These are phyloP conservation scores for Pythium grandisporangium DNA, from an alignment of 352 stramenopile genomes.

Conservation along the genomic window DNA sequence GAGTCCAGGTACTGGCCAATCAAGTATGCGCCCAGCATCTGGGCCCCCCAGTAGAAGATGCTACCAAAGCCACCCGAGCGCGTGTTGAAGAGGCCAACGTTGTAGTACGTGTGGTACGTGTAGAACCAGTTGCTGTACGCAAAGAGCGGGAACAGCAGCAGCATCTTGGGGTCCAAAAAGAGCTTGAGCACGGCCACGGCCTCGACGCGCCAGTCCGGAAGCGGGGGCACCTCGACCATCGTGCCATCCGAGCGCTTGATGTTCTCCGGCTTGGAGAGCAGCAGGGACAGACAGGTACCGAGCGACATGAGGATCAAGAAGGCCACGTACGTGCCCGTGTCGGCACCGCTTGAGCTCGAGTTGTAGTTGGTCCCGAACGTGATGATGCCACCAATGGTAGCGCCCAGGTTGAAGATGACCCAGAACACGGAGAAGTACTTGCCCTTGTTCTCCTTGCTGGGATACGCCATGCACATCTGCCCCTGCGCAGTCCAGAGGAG, in stretches of 20 bases:
- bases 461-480: constrained; percentile 51
- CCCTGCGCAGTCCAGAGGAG: constrained; percentile 78
- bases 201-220: too few species aligned
- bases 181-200: too few species aligned
- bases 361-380: constrained; percentile 49
- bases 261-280: too few species aligned
- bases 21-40: constrained; percentile 27
- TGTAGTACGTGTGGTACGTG: constrained; percentile 52
- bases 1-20: constrained; percentile 21
- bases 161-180: too few species aligned
- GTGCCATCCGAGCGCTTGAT: too few species aligned
- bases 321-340: too few species aligned
- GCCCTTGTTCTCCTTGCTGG: constrained; percentile 28
- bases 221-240: too few species aligned
- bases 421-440: constrained; percentile 62
- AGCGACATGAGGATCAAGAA: too few species aligned
- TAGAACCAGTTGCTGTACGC: constrained; percentile 64
- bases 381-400: constrained; percentile 45
- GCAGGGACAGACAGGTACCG: too few species aligned
- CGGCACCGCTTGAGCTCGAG: too few species aligned
- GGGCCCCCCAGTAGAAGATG: constrained; percentile 29
- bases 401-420: constrained; percentile 76
- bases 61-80: constrained; percentile 25
- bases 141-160: constrained; percentile 33
- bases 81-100: constrained; percentile 28